Evolutionary conservation across 2,329 filamentous ascomycete genomes (phyloP), one percentile per base, ranked within the genome.

Genomic region (Fusarium graminum): DNA sequence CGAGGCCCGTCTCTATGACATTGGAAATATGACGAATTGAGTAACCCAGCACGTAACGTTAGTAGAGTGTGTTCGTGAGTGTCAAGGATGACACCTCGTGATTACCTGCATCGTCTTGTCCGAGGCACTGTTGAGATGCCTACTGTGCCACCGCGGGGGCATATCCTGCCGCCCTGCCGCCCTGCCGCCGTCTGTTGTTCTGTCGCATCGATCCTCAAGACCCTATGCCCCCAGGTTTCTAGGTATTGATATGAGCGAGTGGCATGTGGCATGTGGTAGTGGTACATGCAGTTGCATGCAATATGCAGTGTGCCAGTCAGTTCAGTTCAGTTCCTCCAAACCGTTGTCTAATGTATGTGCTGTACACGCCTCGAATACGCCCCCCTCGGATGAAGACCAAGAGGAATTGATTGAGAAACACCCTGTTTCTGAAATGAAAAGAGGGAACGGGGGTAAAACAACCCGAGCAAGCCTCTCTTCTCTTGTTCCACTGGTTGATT

Each of bases 91-190:
- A 38, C 28, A 63, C 51, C 51, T 46, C 25, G 32, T 45, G 52
- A 58, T 63, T 58, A 63, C 59, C 51, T 63, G 59, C 59, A 63
- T 63, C 41, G 53, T 29, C 25, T 42, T 32, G 26, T 43, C 26
- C 56, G 61, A 61, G 47, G 39, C 51, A 47, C 25, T 62, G 32
- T 25, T 17, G 58, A 22, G 16, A 41, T 52, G 60, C 34, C 16
- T 41, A 40, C 59, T 47, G 50, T 67, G 59, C 49, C 64, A 45
- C 63, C 59, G 64, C 64, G 64, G 64, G 52, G 60, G 53, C 47
- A 47, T 47, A 64, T 67, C 64, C 64, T 64, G 46, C 63, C 64
- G 64, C 64, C 64, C 64, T 64, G 46, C 63, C 64, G 64, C 64
- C 64, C 64, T 50, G 59, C 59, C 64, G 64, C 64, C 51, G 40